Conservation (phyloP, 1,284 basidiomycete genomes). For the Inonotus hispidus region DNA sequence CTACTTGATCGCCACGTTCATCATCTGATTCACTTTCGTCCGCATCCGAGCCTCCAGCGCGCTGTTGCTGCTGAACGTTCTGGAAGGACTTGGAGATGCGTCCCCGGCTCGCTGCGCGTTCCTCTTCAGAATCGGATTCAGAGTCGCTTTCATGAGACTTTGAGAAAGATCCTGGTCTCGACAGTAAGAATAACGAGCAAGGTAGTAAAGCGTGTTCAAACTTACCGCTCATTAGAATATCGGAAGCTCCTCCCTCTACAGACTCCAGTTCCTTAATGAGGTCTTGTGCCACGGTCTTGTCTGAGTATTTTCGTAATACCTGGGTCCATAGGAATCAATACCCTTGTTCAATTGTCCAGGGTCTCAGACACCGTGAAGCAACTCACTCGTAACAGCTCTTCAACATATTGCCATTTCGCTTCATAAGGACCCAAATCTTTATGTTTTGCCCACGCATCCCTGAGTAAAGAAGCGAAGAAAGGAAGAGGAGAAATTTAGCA, state of each 20-base stretch:
- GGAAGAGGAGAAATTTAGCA: neutral
- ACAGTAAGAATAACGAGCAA: neutral
- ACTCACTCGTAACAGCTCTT: conserved; percentile 76
- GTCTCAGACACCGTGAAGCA: neutral
- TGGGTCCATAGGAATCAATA: conserved; percentile 28
- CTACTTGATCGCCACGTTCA: conserved; percentile 39
- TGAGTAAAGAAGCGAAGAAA: conserved; percentile 35
- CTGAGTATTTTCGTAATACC: conserved; percentile 80
- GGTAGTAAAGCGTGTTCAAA: conserved; percentile 12
- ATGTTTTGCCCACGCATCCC: conserved; percentile 95
- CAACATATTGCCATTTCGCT: conserved; percentile 88
- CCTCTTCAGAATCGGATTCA: conserved; percentile 44
- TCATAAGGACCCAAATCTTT: conserved; percentile 74
- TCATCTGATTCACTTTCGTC: conserved; percentile 42
- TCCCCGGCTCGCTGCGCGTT: neutral
- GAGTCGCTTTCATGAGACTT: conserved; percentile 51
- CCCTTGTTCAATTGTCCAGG: neutral
- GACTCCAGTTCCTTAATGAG: conserved; percentile 82
- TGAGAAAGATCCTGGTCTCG: conserved; percentile 38
- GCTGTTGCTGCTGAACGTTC: conserved; percentile 17
- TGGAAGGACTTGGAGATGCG: conserved; percentile 18
- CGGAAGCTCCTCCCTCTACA: conserved; percentile 37
- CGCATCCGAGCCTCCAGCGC: conserved; percentile 18
- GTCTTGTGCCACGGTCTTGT: conserved; percentile 71
- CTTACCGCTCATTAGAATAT: conserved; percentile 58